Percentiles rank a stretch among this genome's conserved stretches.
Evolutionary conservation across 169 alveolate genomes (phyloP).

Genomic region (Blepharisma undulans): DNA sequence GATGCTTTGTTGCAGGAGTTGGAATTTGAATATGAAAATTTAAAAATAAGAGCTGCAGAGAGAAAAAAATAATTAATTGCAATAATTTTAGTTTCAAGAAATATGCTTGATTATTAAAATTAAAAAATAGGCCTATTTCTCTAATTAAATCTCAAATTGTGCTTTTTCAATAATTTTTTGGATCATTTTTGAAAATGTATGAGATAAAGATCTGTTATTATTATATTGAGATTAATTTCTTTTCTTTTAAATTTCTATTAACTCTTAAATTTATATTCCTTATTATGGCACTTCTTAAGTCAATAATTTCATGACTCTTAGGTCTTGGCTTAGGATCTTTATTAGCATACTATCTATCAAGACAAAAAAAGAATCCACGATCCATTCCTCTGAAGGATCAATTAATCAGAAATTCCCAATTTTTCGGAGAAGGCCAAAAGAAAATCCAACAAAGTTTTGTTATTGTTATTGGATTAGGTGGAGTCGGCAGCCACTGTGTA

Average conservation of each 20-base stretch:
- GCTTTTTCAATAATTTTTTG: too few species aligned
- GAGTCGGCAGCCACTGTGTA: slow-evolving; percentile 81
- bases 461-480: slow-evolving; percentile 80
- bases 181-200: too few species aligned
- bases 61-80: neutral
- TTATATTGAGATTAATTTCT: neutral
- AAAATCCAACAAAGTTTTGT: slow-evolving; percentile 55
- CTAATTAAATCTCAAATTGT: too few species aligned
- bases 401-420: slow-evolving; percentile 68
- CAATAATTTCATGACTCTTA: neutral
- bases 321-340: slow-evolving; percentile 14
- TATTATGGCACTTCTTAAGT: neutral
- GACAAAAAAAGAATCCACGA: neutral
- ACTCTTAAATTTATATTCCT: neutral
- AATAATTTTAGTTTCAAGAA: too few species aligned
- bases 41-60: slow-evolving; percentile 25
- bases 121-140: too few species aligned
- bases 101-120: too few species aligned
- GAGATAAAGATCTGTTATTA: too few species aligned
- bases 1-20: neutral
- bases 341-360: neutral
- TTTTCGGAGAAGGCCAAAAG: slow-evolving; percentile 75
- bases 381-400: slow-evolving; percentile 42
- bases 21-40: slow-evolving; percentile 19
- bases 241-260: neutral